Evolutionary conservation across 352 stramenopile genomes (phyloP).

Genomic region (Globisporangium yorkense): DNA sequence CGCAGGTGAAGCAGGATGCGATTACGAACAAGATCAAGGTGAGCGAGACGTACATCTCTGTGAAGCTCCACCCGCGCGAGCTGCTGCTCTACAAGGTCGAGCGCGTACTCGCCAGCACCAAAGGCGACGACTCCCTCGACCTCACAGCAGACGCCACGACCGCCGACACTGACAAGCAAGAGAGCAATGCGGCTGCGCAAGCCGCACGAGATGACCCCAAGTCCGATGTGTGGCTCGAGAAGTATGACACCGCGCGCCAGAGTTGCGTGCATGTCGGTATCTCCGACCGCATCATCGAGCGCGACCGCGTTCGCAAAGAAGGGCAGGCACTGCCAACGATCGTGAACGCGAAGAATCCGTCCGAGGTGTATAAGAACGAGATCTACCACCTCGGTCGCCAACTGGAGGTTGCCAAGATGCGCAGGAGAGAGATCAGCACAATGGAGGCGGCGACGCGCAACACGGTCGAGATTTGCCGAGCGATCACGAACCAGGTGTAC

Average conservation of each 20-base stretch:
- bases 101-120: conserved; percentile 34
- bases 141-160: conserved; percentile 37
- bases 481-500: conserved; percentile 45
- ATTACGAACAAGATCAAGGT: conserved; percentile 77
- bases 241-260: conserved; percentile 51
- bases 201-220: neutral
- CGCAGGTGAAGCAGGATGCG: conserved; percentile 73
- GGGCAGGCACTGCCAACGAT: conserved; percentile 16
- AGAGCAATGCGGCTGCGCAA: neutral
- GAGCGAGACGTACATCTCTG: conserved; percentile 64
- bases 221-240: conserved; percentile 28
- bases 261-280: conserved; percentile 67
- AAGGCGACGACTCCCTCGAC: conserved; percentile 31
- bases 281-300: conserved; percentile 56
- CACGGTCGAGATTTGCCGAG: conserved; percentile 45
- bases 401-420: conserved; percentile 32
- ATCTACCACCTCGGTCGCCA: conserved; percentile 54
- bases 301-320: conserved; percentile 24
- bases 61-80: conserved; percentile 65
- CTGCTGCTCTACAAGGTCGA: conserved; percentile 72
- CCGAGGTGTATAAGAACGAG: conserved; percentile 58
- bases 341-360: conserved; percentile 45
- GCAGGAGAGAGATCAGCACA: conserved; percentile 39
- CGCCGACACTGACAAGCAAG: conserved; percentile 9
- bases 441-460: conserved; percentile 65